Conservation (phyloP, 2,329 filamentous ascomycete genomes). For the Blastomyces silverae region DNA sequence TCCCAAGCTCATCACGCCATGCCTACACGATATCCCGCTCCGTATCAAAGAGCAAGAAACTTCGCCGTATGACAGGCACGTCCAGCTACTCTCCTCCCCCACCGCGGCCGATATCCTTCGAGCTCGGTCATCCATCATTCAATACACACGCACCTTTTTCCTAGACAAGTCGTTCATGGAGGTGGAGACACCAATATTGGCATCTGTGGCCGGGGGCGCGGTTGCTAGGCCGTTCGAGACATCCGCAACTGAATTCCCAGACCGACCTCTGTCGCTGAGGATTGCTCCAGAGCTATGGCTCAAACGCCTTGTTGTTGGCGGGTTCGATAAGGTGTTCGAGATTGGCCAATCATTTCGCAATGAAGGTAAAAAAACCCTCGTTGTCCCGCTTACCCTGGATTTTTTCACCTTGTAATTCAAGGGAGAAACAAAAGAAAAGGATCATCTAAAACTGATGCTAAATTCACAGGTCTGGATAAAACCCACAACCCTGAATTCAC, state of each 20-base stretch:
- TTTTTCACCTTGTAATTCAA: neutral
- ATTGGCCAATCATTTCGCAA: constrained; percentile 91
- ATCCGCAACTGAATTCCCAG: constrained; percentile 64
- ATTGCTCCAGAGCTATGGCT: constrained; percentile 95
- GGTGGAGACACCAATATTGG: constrained; percentile 84
- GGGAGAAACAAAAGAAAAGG: too few relatives aligned
- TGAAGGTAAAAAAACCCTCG: constrained; percentile 54
- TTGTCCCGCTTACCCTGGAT: neutral
- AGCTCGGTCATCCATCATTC: constrained; percentile 66
- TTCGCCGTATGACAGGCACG: constrained; percentile 68
- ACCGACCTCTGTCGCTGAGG: constrained; percentile 65
- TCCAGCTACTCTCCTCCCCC: constrained; percentile 75
- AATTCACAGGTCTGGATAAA: constrained; percentile 55
- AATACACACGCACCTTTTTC: constrained; percentile 67
- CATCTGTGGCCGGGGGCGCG: constrained; percentile 76
- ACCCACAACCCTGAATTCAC: constrained; percentile 98
- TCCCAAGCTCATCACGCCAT: constrained; percentile 67
- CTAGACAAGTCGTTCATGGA: constrained; percentile 68
- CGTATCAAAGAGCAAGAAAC: constrained; percentile 64
- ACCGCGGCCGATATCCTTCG: constrained; percentile 62
- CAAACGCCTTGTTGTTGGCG: constrained; percentile 83
- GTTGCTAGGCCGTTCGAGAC: constrained; percentile 82
- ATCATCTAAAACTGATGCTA: neutral
- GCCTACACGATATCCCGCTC: constrained; percentile 70
- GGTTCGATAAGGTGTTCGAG: constrained; percentile 83